Evolutionary conservation across 768 basidiomycete species (phyloP).

Genomic region (Pulveroboletus sp.): DNA sequence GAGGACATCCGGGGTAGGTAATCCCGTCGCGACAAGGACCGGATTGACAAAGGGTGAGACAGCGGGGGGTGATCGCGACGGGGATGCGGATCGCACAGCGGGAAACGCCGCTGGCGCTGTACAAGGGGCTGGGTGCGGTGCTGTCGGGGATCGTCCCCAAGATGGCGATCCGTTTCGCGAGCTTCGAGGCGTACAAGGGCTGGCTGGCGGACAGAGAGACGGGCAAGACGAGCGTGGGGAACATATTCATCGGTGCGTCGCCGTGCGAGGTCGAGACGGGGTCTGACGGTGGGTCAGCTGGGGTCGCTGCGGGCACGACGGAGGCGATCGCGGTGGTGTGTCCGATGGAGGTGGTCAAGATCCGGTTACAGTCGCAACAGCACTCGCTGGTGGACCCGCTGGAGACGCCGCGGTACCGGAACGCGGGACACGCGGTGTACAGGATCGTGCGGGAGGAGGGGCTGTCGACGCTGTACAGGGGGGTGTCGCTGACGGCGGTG

Average conservation of each 20-base stretch:
- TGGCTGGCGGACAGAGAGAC: conserved; percentile 72
- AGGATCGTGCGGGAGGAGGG: conserved; percentile 94
- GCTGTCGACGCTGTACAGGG: conserved; percentile 77
- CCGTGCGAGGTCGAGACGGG: background rate
- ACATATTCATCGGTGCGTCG: conserved; percentile 79
- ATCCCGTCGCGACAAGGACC: background rate
- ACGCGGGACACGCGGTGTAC: conserved; percentile 95
- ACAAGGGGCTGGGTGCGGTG: conserved; percentile 98
- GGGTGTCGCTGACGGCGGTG: conserved; percentile 88
- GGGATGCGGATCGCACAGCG: conserved; percentile 81
- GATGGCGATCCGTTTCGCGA: conserved; percentile 98
- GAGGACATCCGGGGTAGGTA: conserved; percentile 73
- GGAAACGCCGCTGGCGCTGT: conserved; percentile 92
- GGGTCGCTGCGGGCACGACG: conserved; percentile 90
- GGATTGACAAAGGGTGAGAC: conserved; percentile 65
- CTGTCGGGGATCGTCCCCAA: conserved; percentile 96
- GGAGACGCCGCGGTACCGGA: conserved; percentile 90
- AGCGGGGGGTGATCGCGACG: conserved; percentile 89
- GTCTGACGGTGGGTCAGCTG: conserved; percentile 51
- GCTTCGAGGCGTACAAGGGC: conserved; percentile 92
- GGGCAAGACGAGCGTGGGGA: conserved; percentile 74
- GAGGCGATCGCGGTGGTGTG: conserved; percentile 94
- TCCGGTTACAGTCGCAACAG: conserved; percentile 94
- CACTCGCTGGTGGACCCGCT: conserved; percentile 96
- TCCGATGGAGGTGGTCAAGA: conserved; percentile 99